A percentile compares a stretch with the other conserved stretches of the same genome.
phyloP scores from a whole-genome alignment of 2,329 filamentous ascomycete genomes.

The Samsoniella hepiali region DNA sequence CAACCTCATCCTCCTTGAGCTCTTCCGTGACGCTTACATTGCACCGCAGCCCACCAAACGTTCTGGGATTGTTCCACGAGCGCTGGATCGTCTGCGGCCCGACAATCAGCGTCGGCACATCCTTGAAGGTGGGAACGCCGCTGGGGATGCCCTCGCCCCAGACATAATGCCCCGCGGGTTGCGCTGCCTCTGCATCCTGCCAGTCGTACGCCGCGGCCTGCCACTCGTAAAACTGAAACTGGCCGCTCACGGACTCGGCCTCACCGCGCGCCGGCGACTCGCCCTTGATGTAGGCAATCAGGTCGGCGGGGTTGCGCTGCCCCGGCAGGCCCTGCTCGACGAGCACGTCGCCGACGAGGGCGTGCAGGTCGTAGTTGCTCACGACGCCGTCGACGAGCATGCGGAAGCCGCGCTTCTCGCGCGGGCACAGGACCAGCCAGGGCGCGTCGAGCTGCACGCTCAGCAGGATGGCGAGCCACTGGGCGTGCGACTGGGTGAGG shows the following conservation, averaged over 20 bases:
- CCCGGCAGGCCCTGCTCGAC: conserved; percentile 2
- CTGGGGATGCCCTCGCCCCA: conserved; percentile 3
- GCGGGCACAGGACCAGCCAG: conserved; percentile 3
- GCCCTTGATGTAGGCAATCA: conserved; percentile 8
- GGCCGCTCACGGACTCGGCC: not conserved
- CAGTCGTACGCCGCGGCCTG: conserved; percentile 10
- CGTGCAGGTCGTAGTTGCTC: conserved; percentile 15
- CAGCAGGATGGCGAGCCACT: conserved; percentile 14
- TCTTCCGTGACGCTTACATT: conserved; percentile 6
- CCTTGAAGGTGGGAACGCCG: conserved; percentile 6
- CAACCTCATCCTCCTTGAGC: conserved; percentile 1
- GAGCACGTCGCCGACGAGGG: conserved; percentile 12
- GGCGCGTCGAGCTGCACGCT: conserved; percentile 8
- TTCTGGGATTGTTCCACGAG: conserved; percentile 13
- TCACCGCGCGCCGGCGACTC: not conserved
- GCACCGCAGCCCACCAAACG: conserved; percentile 3
- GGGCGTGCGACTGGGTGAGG: conserved; percentile 3
- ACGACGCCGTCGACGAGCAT: conserved; percentile 15
- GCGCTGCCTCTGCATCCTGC: not conserved
- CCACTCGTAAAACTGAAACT: conserved; percentile 17
- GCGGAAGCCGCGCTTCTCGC: conserved; percentile 3
- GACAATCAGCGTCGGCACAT: conserved; percentile 10
- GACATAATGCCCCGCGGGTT: not conserved
- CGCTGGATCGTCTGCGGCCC: conserved; percentile 8
- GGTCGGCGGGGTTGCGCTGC: not conserved